Evolutionary conservation across 352 stramenopile species (phyloP).

Genomic region (Sclerospora graminicola): DNA sequence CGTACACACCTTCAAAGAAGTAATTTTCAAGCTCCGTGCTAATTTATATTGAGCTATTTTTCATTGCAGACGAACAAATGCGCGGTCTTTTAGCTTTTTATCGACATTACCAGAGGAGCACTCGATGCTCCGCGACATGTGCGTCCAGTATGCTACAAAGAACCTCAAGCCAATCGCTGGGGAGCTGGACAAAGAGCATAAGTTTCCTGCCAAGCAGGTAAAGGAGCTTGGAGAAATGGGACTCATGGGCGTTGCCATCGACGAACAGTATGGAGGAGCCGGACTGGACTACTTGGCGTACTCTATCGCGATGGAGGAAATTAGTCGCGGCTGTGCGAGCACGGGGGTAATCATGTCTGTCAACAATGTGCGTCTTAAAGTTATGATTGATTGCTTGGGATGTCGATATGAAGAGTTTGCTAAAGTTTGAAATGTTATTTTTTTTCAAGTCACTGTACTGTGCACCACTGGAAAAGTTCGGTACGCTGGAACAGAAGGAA

Average conservation of each 20-base stretch:
- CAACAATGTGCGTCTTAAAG: constrained; percentile 63
- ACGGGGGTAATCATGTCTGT: constrained; percentile 95
- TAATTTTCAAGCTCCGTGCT: no score
- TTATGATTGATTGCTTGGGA: background rate
- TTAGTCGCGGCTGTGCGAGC: constrained; percentile 92
- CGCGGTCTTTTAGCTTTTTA: constrained; percentile 46
- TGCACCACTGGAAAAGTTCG: constrained; percentile 91
- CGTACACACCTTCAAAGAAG: background rate
- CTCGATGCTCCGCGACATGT: constrained; percentile 95
- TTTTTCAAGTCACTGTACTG: constrained; percentile 89
- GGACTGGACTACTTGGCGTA: constrained; percentile 95
- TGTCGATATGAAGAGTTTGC: background rate
- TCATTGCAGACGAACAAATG: constrained; percentile 12
- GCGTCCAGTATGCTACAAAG: constrained; percentile 91
- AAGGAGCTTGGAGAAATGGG: constrained; percentile 89
- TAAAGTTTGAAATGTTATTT: constrained; percentile 1
- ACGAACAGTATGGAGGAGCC: constrained; percentile 82
- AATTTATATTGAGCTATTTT: no score
- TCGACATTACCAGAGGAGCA: constrained; percentile 89
- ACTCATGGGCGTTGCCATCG: constrained; percentile 92
- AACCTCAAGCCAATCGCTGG: constrained; percentile 87
- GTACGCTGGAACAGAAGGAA: constrained; percentile 87
- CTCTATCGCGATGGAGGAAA: constrained; percentile 97
- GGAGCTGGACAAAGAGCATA: constrained; percentile 84
- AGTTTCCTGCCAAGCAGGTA: constrained; percentile 73